Evolutionary conservation across 2,329 filamentous ascomycete genomes (phyloP).

Genomic region (Neurospora sp.): DNA sequence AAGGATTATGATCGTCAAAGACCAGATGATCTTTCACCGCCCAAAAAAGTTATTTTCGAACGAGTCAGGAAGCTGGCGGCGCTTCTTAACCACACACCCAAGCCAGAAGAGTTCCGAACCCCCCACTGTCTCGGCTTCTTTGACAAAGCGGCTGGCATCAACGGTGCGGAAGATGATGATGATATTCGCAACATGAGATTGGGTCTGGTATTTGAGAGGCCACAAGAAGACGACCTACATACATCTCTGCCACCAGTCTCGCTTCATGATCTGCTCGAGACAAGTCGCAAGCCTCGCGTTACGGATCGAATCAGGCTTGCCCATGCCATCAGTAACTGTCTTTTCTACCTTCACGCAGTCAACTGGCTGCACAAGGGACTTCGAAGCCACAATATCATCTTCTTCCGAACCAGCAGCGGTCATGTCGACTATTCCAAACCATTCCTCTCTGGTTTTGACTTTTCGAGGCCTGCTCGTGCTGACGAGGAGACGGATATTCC

Average conservation of each 20-base stretch:
- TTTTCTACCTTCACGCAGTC: slow-evolving; percentile 42
- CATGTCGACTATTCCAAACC: slow-evolving; percentile 22
- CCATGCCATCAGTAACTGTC: slow-evolving; percentile 38
- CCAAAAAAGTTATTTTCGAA: slow-evolving; percentile 32
- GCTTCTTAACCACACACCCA: slow-evolving; percentile 35
- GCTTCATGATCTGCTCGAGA: slow-evolving; percentile 35
- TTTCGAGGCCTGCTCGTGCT: slow-evolving; percentile 28
- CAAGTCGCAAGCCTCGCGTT: slow-evolving; percentile 34
- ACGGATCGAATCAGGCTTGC: slow-evolving; percentile 42
- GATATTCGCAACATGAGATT: slow-evolving; percentile 34
- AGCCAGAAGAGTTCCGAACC: slow-evolving; percentile 38
- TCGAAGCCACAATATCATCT: slow-evolving; percentile 30
- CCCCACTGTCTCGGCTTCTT: slow-evolving; percentile 43
- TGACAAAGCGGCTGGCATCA: slow-evolving; percentile 25
- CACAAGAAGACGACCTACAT: slow-evolving; percentile 26
- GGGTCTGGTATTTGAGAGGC: slow-evolving; percentile 44
- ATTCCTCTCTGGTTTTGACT: slow-evolving; percentile 31
- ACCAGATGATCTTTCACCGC: slow-evolving; percentile 25
- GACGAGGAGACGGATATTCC: slow-evolving; percentile 28
- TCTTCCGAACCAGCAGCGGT: slow-evolving; percentile 31
- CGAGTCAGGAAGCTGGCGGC: slow-evolving; percentile 37
- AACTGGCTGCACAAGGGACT: slow-evolving; percentile 41
- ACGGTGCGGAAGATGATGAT: slow-evolving; percentile 25
- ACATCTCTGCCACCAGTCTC: slow-evolving; percentile 32
- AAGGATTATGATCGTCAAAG: slow-evolving; percentile 34